A percentile compares a stretch with the other conserved stretches of the same genome.
Conservation (phyloP, 768 basidiomycete species). For the Mycena leptocephala region DNA sequence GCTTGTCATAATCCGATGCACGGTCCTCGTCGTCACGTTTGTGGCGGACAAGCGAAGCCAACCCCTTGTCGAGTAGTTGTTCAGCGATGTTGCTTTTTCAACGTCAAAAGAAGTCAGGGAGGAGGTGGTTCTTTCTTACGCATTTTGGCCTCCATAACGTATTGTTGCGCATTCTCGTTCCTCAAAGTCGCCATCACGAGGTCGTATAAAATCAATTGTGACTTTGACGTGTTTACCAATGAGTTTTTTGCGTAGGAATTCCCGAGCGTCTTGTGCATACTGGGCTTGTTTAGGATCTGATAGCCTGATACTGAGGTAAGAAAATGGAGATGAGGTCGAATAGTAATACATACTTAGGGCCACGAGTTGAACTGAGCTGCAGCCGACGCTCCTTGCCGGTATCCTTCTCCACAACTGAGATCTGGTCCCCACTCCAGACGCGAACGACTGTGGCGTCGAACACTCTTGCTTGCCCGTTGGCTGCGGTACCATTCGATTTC, state of each 20-base stretch:
- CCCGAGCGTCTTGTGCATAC: constrained; percentile 93
- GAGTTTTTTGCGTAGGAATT: constrained; percentile 92
- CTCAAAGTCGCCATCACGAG: constrained; percentile 93
- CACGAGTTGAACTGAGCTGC: constrained; percentile 91
- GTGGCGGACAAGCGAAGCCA: constrained; percentile 92
- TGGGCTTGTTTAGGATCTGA: constrained; percentile 90
- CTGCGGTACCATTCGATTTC: constrained; percentile 63
- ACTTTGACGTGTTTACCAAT: constrained; percentile 92
- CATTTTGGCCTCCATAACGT: constrained; percentile 85
- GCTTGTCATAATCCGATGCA: constrained; percentile 95
- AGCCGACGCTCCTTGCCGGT: constrained; percentile 84
- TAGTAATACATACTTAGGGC: constrained; percentile 74
- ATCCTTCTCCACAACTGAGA: constrained; percentile 86
- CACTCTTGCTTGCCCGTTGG: constrained; percentile 61
- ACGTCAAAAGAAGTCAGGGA: constrained; percentile 19
- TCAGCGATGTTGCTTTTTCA: constrained; percentile 92
- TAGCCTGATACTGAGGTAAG: constrained; percentile 63
- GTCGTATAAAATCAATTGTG: constrained; percentile 92
- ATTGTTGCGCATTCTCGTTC: constrained; percentile 94
- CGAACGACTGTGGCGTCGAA: constrained; percentile 91
- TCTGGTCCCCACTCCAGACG: constrained; percentile 94
- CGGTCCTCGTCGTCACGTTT: constrained; percentile 96
- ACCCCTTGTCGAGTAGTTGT: constrained; percentile 93
- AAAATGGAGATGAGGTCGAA: neutral
- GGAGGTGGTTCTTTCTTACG: too few species aligned